Conservation (phyloP, 441 rosid species). For the Brassica hybrid region DNA sequence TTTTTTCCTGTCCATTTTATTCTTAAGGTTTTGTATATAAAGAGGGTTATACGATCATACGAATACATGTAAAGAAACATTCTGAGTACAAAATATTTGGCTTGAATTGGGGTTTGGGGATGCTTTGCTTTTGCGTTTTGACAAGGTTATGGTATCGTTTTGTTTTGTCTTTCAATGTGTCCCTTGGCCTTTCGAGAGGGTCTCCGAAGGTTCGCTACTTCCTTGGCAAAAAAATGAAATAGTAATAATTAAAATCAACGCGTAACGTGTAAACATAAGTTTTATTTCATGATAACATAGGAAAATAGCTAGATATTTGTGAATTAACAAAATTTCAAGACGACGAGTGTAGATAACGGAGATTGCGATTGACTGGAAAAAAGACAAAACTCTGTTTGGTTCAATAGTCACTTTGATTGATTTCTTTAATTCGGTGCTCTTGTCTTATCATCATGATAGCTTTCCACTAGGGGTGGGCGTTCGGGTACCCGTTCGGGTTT, state of each 20-base stretch:
- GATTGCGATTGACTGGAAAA: conserved; percentile 19
- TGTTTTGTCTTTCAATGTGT: neutral
- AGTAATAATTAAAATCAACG: neutral
- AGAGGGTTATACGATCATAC: no score
- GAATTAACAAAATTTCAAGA: neutral
- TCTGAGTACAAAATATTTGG: no score
- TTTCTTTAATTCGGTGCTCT: neutral
- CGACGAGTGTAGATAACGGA: neutral
- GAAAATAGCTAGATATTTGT: neutral
- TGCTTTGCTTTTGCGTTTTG: conserved; percentile 45
- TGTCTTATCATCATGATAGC: no score
- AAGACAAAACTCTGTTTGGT: conserved; percentile 7
- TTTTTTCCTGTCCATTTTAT: no score
- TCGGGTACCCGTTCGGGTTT: no score
- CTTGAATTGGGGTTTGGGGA: conserved; percentile 18
- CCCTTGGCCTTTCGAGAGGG: conserved; percentile 14
- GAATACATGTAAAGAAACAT: no score
- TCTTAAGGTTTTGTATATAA: no score
- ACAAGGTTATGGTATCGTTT: conserved; percentile 39
- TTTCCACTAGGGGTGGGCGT: no score
- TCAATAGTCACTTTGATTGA: neutral
- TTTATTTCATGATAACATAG: neutral
- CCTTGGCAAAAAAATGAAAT: neutral
- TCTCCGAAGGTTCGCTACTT: conserved; percentile 23
- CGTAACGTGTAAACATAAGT: neutral